These are phyloP conservation scores for Cruciata laevipes DNA, from an alignment of 257 asterid species.

Conservation along the genomic window DNA sequence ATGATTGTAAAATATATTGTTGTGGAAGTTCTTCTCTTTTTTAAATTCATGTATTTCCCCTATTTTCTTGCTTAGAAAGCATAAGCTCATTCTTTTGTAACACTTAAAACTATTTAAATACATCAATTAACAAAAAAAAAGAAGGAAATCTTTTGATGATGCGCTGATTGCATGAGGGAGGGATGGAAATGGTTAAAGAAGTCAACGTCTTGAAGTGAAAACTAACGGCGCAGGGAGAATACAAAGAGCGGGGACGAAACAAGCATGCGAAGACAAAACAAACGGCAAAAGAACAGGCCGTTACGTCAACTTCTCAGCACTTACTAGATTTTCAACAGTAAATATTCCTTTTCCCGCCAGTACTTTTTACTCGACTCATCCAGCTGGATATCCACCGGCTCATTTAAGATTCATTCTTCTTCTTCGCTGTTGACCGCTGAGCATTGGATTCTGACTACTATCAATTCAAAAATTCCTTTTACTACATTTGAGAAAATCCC, in stretches of 20 bases:
- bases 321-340: not conserved
- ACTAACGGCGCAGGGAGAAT: not conserved
- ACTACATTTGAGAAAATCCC: not conserved
- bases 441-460: not conserved
- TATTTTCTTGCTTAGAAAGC: too few relatives aligned
- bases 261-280: constrained; percentile 25
- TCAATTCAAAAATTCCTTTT: not conserved
- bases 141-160: too few relatives aligned
- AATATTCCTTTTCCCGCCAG: constrained; percentile 2
- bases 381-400: not conserved
- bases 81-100: too few relatives aligned
- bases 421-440: not conserved
- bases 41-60: too few relatives aligned
- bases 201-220: not conserved
- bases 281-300: constrained; percentile 11
- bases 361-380: not conserved
- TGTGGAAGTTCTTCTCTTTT: too few relatives aligned
- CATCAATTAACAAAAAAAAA: too few relatives aligned
- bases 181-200: too few relatives aligned
- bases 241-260: constrained; percentile 5
- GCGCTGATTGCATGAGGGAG: too few relatives aligned
- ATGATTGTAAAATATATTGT: too few relatives aligned
- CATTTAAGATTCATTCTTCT: not conserved
- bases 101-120: too few relatives aligned
- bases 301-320: constrained; percentile 25